Conservation (phyloP, 306 rosid genomes). For the Rosa multiflora region DNA sequence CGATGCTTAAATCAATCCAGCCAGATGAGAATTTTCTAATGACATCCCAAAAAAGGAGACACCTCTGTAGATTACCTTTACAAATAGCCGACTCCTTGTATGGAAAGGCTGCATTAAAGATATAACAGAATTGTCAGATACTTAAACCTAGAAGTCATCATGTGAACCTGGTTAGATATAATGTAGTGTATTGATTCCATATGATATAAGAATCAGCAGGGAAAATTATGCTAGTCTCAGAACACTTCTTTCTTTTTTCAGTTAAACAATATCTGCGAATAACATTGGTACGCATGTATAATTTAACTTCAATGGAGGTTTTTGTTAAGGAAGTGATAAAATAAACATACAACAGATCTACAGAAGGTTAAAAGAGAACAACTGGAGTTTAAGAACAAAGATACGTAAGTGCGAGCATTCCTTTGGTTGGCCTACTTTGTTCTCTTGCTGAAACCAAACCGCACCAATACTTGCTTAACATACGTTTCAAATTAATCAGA, state of each 20-base stretch:
- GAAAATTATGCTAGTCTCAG: background rate
- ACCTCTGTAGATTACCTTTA: conserved; percentile 52
- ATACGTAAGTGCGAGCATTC: background rate
- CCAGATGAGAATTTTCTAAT: background rate
- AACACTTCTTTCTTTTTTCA: no score
- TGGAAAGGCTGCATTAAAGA: conserved; percentile 78
- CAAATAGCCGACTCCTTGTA: conserved; percentile 75
- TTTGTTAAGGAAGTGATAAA: background rate
- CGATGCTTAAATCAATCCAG: background rate
- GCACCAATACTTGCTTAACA: background rate
- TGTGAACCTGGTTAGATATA: background rate
- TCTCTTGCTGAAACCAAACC: background rate
- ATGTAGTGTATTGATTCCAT: background rate
- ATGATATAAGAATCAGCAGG: background rate
- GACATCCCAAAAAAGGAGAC: background rate
- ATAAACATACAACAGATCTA: background rate
- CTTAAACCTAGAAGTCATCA: background rate
- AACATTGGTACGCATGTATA: background rate
- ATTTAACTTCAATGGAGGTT: background rate
- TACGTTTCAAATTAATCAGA: background rate
- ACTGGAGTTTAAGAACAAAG: background rate
- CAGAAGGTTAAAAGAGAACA: background rate
- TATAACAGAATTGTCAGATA: conserved; percentile 1
- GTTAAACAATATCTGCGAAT: background rate
- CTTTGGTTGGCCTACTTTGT: background rate